Percentiles rank a stretch among this genome's conserved stretches.
Evolutionary conservation across 139 green algal species (phyloP).

Genomic region (Ulvella scutata): DNA sequence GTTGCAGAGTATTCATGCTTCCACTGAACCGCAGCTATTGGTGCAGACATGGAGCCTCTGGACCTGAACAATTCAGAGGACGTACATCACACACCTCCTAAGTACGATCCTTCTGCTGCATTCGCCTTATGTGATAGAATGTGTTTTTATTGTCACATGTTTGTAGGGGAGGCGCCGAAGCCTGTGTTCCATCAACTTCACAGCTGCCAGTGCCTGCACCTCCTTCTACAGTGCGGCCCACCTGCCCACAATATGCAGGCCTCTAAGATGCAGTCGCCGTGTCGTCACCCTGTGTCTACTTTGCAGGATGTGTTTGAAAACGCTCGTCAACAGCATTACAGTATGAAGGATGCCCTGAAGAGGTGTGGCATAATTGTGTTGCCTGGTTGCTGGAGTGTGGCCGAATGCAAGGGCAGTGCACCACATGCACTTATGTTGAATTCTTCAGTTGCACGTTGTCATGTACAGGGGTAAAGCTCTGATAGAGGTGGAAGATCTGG

Average conservation of each 20-base stretch:
- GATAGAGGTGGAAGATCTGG: too few species aligned
- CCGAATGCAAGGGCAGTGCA: too few species aligned
- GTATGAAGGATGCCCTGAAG: neutral
- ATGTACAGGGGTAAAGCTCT: too few species aligned
- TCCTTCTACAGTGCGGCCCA: neutral
- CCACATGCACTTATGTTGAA: too few species aligned
- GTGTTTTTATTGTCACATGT: neutral
- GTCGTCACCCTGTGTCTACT: too few species aligned
- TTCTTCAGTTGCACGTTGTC: too few species aligned
- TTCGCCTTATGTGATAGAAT: too few species aligned
- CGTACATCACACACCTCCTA: too few species aligned
- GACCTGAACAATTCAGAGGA: too few species aligned
- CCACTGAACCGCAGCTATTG: neutral
- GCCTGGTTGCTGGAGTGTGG: too few species aligned
- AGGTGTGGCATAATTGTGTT: neutral
- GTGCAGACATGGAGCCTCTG: neutral
- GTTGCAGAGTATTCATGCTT: neutral
- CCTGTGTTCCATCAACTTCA: neutral
- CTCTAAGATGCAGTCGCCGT: neutral
- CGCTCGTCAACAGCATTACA: neutral
- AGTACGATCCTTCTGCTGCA: too few species aligned
- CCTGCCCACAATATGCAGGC: neutral
- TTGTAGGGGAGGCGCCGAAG: neutral
- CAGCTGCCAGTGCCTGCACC: neutral
- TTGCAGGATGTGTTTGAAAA: constrained; percentile 2